phyloP scores from a whole-genome alignment of 164 flowering plant genomes.

The Cinnamomum chago region DNA sequence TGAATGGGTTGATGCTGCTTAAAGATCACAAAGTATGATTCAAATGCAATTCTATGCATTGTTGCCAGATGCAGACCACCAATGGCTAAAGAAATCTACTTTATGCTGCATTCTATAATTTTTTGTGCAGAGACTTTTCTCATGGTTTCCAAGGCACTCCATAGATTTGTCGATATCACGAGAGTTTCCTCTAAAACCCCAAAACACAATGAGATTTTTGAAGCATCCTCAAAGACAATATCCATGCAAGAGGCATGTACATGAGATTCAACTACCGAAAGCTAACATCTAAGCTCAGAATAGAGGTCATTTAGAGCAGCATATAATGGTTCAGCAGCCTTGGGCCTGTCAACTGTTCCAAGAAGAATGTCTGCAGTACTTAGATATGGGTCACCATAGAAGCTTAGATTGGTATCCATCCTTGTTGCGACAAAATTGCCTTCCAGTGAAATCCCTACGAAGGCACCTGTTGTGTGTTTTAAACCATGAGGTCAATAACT shows the following conservation, averaged over 20 bases:
- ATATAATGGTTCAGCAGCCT: slow-evolving; percentile 81
- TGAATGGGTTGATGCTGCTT: neutral
- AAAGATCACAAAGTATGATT: neutral
- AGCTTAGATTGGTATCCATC: slow-evolving; percentile 75
- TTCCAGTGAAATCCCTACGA: slow-evolving; percentile 89
- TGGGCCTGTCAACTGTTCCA: slow-evolving; percentile 81
- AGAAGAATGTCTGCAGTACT: slow-evolving; percentile 80
- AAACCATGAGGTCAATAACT: neutral
- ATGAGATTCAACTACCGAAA: neutral
- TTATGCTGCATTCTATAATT: neutral
- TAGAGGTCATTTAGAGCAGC: slow-evolving; percentile 56
- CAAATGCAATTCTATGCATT: neutral
- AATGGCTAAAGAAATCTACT: neutral
- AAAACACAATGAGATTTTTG: neutral
- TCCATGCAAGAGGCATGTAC: neutral
- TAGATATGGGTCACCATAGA: slow-evolving; percentile 94
- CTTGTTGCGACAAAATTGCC: slow-evolving; percentile 85
- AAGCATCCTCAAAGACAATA: neutral
- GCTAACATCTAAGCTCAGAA: slow-evolving; percentile 17
- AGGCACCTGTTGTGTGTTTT: slow-evolving; percentile 60
- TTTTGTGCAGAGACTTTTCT: no score
- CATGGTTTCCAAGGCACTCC: no score
- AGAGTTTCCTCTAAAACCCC: neutral
- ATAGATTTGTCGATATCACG: no score
- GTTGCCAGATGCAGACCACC: neutral